Base-by-base conservation (phyloP, 768 basidiomycete genomes). In the Clitopilus passeckerianus region DNA sequence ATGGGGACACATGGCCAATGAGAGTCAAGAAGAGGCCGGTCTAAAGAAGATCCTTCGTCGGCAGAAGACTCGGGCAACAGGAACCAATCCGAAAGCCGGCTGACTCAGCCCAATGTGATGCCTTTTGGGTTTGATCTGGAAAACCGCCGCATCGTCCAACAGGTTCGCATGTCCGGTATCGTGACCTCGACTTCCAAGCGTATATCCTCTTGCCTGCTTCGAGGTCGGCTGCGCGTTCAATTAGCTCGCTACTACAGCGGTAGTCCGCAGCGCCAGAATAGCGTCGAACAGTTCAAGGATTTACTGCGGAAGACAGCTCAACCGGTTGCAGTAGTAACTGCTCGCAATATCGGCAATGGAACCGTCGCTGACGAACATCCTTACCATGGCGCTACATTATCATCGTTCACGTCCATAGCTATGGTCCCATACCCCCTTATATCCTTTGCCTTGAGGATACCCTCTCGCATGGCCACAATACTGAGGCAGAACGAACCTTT, bases 311-410 rank as follows among this genome's bases (percentile, higher is more conserved):
- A 87, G 62, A 85, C 86, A 2, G 91, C 89, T 0, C 91, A 97
- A 71, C 87, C 92, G 7, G 94, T 96, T 34, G 90, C 91, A 1
- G 86, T 96, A 58, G 83, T 95, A 63, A 92, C 93, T 1, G 84
- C 91, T 1, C 71, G 80, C 64, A 80, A 89, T 76, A 61, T 67
- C 20, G 44, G 61, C 44, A 53, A 64, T 53, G 50, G 63, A 9
- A 41, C 3, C 37, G 10, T 41, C 12, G 46, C 5, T 18, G 46
- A 50, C 15, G 12, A 46, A 18, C 58, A 65, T 18, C 57, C 57
- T 9, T 93, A 82, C 66, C 95, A 97, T 71, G 95, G 95, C 64
- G 93, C 94, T 20, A 98, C 95, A 0, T 79, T 98, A 33, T 95
- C 95, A 8, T 96, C 94, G 0, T 94, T 98, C 70, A 86, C 93